phyloP scores from a whole-genome alignment of 768 basidiomycete genomes.

The Cyathus striatus region DNA sequence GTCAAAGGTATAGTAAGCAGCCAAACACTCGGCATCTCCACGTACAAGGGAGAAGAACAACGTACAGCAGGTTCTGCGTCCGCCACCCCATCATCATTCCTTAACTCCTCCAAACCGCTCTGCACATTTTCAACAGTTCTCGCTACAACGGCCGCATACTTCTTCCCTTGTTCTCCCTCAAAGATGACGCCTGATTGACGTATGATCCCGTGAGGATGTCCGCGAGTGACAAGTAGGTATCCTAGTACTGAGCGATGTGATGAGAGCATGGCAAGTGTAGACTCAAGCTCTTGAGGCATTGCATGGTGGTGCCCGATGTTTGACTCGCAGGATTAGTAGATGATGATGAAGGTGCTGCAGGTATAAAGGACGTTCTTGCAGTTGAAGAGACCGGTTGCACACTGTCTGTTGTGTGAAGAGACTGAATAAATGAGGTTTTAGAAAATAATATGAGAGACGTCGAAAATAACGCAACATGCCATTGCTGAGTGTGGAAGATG shows the following conservation, averaged over 20 bases:
- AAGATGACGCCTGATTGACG: conserved; percentile 82
- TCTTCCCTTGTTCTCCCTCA: conserved; percentile 77
- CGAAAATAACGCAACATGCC: no score
- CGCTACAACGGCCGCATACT: conserved; percentile 68
- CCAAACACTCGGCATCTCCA: not conserved
- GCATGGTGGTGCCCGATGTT: conserved; percentile 12
- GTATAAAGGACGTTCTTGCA: not conserved
- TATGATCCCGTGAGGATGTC: conserved; percentile 72
- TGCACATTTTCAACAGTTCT: conserved; percentile 78
- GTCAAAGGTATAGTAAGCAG: not conserved
- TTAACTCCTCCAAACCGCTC: conserved; percentile 70
- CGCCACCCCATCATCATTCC: conserved; percentile 38
- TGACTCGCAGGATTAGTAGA: conserved; percentile 11
- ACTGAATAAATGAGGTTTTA: no score
- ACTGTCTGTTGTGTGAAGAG: no score
- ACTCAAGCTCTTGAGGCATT: conserved; percentile 79
- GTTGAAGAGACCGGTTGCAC: no score
- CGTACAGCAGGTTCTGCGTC: conserved; percentile 49
- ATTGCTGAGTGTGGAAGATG: no score
- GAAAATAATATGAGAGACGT: no score
- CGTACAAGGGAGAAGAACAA: conserved; percentile 9
- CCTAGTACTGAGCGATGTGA: conserved; percentile 83
- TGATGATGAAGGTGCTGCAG: conserved; percentile 9
- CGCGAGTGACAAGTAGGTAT: conserved; percentile 77
- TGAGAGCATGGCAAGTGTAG: conserved; percentile 69